Base-by-base conservation (phyloP, 495 filamentous ascomycete genomes). In the Aspergillus haitiensis region DNA sequence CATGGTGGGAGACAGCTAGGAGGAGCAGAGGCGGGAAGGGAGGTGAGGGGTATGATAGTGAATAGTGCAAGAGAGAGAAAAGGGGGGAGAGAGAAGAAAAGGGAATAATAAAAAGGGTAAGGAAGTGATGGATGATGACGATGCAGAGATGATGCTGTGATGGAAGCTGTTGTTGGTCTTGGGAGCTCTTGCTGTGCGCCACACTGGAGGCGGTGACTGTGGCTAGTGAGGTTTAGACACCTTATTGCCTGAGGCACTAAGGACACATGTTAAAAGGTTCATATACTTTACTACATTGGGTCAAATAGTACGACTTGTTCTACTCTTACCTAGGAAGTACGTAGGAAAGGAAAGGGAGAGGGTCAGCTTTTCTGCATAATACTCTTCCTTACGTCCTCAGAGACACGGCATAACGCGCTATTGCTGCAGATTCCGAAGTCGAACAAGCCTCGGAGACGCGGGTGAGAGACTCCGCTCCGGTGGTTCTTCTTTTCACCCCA, bases 1-100 rank as follows among this genome's bases (percentile, higher is more conserved):
- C 92, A 97, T 96, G 69, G 68, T 81, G 76, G 64, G 32, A 60
- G 55, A 56, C 50, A 61, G 62, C 57, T 48, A 56, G 56, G 56
- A 58, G 53, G 37, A 50, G 40, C 13, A 36, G 35, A 10, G 13
- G 56, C 48, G 35, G 49, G 27, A 50, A 59, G 48, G 57, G 32
- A 50, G 44, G 36, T 32, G 39, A 39, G 13, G 5, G 16, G 31
- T 31, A 31, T 13, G 16, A 53, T 27, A 34, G 16, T 16, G 13
- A 47, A 21, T 16, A 5, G 21, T 21, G 27, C 37, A 10, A 15
- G 27, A 39, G 42, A 45, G 13, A 12, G 27, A 36, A 8, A 50
- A 47, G 12, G 52, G 50, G 47, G 42, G 27, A 54, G n/a, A 34
- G 34, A 16, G 34, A 58, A 62, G 51, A 33, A 16, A 34, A 35